These are phyloP conservation scores for Austroboletus olivaceoglutinosus DNA, from an alignment of 1,284 basidiomycete species.

Conservation along the genomic window DNA sequence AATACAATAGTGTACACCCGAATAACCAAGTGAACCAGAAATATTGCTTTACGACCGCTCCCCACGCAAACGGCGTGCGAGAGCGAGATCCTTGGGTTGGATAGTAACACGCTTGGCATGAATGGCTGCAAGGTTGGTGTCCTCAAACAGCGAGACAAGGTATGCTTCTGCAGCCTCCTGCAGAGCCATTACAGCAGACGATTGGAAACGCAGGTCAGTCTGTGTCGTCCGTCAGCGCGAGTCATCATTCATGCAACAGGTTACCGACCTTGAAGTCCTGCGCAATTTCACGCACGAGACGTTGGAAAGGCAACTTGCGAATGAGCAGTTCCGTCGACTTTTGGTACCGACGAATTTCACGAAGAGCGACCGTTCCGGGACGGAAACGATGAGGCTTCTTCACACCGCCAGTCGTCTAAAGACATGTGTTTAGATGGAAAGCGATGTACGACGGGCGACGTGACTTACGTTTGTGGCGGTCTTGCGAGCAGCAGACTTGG, in stretches of 20 bases:
- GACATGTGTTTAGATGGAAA: not conserved
- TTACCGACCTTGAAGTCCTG: conserved; percentile 67
- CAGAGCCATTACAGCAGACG: conserved; percentile 70
- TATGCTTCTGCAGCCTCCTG: conserved; percentile 79
- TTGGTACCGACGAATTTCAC: conserved; percentile 97
- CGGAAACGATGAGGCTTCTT: conserved; percentile 98
- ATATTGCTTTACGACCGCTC: conserved; percentile 29
- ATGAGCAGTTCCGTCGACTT: conserved; percentile 80
- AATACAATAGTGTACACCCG: conserved; percentile 25
- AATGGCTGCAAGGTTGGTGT: conserved; percentile 71
- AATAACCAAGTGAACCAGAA: not conserved
- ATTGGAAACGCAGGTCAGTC: conserved; percentile 79
- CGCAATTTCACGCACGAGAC: conserved; percentile 58
- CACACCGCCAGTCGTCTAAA: conserved; percentile 76
- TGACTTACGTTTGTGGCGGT: conserved; percentile 49
- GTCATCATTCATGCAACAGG: conserved; percentile 11
- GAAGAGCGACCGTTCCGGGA: conserved; percentile 95
- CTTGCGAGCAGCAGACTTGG: conserved; percentile 74
- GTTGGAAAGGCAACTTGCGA: conserved; percentile 85
- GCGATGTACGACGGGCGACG: rapidly evolving
- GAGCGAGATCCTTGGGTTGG: conserved; percentile 69
- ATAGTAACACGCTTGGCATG: conserved; percentile 75
- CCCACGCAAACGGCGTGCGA: conserved; percentile 33
- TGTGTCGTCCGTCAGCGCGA: conserved; percentile 23
- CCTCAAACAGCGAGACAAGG: conserved; percentile 77